phyloP scores from a whole-genome alignment of 306 rosid species.

The Acacia melanoxylon region DNA sequence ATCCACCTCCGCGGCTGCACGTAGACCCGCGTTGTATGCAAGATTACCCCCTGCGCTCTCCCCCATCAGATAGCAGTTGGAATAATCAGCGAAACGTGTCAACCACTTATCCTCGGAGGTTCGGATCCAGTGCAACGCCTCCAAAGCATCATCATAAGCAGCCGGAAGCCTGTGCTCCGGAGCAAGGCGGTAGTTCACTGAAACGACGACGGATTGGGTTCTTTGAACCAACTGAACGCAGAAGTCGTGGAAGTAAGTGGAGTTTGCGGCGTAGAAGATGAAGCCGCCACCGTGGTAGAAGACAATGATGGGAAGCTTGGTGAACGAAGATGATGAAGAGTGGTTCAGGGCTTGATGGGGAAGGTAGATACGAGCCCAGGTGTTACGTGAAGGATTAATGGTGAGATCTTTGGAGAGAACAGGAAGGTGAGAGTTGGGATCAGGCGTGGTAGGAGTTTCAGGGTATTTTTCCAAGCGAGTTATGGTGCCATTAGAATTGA shows the following conservation, averaged over 20 bases:
- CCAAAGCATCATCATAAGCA: neutral
- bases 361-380: neutral
- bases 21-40: neutral
- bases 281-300: neutral
- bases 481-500: neutral
- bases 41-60: neutral
- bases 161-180: neutral
- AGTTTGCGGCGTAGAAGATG: neutral
- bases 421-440: neutral
- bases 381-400: neutral
- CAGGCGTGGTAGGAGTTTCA: neutral
- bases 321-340: neutral
- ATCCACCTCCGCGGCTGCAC: neutral
- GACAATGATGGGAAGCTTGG: neutral
- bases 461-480: neutral
- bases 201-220: neutral
- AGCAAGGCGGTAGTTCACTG: neutral
- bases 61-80: neutral
- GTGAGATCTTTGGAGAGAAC: conserved; percentile 1
- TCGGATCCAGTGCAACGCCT: neutral
- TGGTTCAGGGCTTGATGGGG: neutral
- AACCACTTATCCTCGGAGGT: neutral
- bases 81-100: neutral
- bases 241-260: neutral
- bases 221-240: neutral